Evolutionary conservation across 2,329 filamentous ascomycete genomes (phyloP).

Genomic region (Decorospora gaudefroyi): DNA sequence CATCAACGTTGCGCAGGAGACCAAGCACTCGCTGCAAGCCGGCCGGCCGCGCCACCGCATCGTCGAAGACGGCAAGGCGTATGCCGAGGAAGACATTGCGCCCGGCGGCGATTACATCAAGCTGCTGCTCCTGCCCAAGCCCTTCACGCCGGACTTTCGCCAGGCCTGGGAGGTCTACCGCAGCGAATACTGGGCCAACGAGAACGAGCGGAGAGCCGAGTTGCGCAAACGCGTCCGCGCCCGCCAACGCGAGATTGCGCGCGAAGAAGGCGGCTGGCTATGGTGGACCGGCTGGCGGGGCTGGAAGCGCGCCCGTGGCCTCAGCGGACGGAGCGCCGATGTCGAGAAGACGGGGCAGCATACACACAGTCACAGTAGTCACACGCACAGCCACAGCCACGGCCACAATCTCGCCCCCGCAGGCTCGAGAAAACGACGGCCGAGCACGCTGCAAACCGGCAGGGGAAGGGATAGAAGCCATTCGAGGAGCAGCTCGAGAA

Average conservation of each 20-base stretch:
- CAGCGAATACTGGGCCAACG: constrained; percentile 93
- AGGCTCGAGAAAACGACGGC: constrained; percentile 32
- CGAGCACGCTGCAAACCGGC: constrained; percentile 29
- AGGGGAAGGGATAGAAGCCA: constrained; percentile 35
- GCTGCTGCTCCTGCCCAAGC: constrained; percentile 86
- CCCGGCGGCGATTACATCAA: constrained; percentile 91
- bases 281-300: constrained; percentile 83
- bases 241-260: constrained; percentile 69
- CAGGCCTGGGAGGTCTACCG: constrained; percentile 97
- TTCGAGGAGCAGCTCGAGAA: constrained; percentile 42
- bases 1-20: constrained; percentile 64
- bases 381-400: constrained; percentile 10
- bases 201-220: constrained; percentile 83
- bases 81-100: constrained; percentile 86
- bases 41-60: constrained; percentile 35
- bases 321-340: constrained; percentile 31
- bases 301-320: constrained; percentile 48
- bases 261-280: constrained; percentile 71
- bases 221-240: constrained; percentile 72
- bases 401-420: constrained; percentile 24
- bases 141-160: constrained; percentile 90
- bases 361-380: constrained; percentile 7
- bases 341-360: constrained; percentile 39
- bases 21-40: constrained; percentile 32
- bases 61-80: constrained; percentile 63